Base-by-base conservation (phyloP, 2,329 filamentous ascomycete species). In the Aureobasidium sp. region DNA sequence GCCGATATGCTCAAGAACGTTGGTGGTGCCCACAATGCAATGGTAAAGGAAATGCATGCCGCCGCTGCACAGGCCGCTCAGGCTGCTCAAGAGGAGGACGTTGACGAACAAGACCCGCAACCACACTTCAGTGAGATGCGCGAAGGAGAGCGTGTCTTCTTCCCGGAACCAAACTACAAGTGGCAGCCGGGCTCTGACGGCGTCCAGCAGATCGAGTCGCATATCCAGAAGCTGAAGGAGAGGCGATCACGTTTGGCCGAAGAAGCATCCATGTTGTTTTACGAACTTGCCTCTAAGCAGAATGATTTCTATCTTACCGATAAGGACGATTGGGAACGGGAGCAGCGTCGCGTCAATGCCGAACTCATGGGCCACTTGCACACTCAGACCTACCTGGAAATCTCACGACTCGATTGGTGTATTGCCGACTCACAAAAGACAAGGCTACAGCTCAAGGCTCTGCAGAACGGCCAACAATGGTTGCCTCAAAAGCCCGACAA, bases 371-470 rank as follows among this genome's bases (percentile, higher is more conserved):
- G 64, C 34, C 57, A 60, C 17, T 45, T 66, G 3, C 67, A 67
- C 44, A 45, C 31, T 29, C 63, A 66, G 14, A 41, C 65, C 8
- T 68, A 66, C 65, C 14, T 47, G 4, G 56, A 63, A 14, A 64
- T 65, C 17, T 63, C 61, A 15, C 41, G 53, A 9, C 53, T 64
- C 11, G 66, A 67, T 47, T 67, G 67, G 66, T 67, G 66, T 57
- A 67, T 68, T 42, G 63, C 64, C 27, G 66, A 68, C 55, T 63
- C 66, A n/a, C 62, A 64, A 29, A 66, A 66, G 56, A 64, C 63
- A 42, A 64, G 62, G n/a, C 59, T 65, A 6, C 66, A 68, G 62
- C 42, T 67, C 14, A 44, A 64, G 29, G 57, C 61, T 37, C 55
- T 62, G 58, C 45, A 52, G 15, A 63, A 55, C n/a, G 34, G 37